Conservation (phyloP, 2,329 filamentous ascomycete species). For the Mariannaea elegans region DNA sequence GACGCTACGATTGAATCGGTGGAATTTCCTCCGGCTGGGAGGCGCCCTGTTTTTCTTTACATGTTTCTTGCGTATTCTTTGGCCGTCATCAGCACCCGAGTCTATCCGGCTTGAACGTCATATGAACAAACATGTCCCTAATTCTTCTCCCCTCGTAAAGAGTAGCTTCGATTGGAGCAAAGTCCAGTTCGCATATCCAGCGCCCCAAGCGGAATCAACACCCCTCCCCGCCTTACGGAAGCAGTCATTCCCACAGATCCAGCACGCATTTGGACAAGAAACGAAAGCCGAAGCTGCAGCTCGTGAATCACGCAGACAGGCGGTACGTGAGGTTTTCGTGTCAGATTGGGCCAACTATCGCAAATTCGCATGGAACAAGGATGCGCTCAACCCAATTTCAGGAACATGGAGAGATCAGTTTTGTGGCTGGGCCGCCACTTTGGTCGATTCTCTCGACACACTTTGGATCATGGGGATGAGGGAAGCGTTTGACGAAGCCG, state of each 20-base stretch:
- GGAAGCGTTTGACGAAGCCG: slow-evolving; percentile 64
- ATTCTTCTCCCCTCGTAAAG: neutral
- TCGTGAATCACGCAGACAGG: slow-evolving; percentile 44
- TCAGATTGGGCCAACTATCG: slow-evolving; percentile 62
- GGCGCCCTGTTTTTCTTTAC: slow-evolving; percentile 1
- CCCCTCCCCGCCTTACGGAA: neutral
- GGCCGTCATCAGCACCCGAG: slow-evolving; percentile 4
- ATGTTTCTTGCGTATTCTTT: slow-evolving; percentile 8
- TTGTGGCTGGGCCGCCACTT: slow-evolving; percentile 65
- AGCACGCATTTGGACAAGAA: neutral
- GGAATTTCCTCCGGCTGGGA: slow-evolving; percentile 1
- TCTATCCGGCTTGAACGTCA: slow-evolving; percentile 2
- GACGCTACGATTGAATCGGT: slow-evolving; percentile 5
- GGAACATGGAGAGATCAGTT: slow-evolving; percentile 57
- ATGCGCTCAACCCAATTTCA: slow-evolving; percentile 61
- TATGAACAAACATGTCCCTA: slow-evolving; percentile 10
- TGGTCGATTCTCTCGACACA: slow-evolving; percentile 69
- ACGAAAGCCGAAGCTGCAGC: neutral
- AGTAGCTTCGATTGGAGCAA: slow-evolving; percentile 20
- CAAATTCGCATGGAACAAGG: slow-evolving; percentile 60
- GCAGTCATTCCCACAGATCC: slow-evolving; percentile 7
- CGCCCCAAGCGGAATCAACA: neutral
- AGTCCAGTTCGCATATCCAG: neutral
- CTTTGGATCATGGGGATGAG: slow-evolving; percentile 70
- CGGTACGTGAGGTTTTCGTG: slow-evolving; percentile 52